phyloP scores from a whole-genome alignment of 2,329 filamentous ascomycete species.

The Anthostomella pinea region DNA sequence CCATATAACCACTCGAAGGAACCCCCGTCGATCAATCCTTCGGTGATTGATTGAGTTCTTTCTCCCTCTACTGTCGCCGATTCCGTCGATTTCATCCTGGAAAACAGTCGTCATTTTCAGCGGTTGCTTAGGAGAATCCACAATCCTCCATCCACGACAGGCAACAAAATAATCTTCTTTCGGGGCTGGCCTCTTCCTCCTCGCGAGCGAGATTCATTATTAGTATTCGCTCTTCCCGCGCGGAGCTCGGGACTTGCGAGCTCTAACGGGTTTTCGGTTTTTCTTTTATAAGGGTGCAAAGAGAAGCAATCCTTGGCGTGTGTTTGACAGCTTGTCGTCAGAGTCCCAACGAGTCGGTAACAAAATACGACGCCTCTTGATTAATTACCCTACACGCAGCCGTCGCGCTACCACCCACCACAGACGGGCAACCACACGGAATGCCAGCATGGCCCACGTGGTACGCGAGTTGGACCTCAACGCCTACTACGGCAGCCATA shows the following conservation, averaged over 20 bases:
- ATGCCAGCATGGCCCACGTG: slow-evolving; percentile 35
- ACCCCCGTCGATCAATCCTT: no score
- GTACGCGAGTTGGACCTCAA: slow-evolving; percentile 33
- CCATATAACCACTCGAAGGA: slow-evolving; percentile 1
- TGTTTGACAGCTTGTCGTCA: slow-evolving; percentile 6
- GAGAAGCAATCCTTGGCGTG: slow-evolving; percentile 1
- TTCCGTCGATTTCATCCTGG: background rate
- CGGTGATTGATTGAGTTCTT: background rate
- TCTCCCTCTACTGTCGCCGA: background rate
- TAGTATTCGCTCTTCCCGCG: no score
- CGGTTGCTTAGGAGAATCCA: background rate
- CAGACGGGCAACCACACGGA: slow-evolving; percentile 25
- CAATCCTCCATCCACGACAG: slow-evolving; percentile 1
- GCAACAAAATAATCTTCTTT: no score
- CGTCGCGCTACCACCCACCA: slow-evolving; percentile 4
- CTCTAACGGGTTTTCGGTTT: background rate
- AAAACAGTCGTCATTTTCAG: background rate
- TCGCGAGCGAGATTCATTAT: no score
- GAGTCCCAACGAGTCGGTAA: slow-evolving; percentile 23
- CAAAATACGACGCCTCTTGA: slow-evolving; percentile 19
- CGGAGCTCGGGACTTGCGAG: no score
- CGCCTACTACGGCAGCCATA: slow-evolving; percentile 34
- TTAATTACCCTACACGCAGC: slow-evolving; percentile 14
- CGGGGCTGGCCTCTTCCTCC: no score
- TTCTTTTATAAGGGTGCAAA: background rate